These are phyloP conservation scores for Phytophthora ohioensis DNA, from an alignment of 352 stramenopile genomes.

Conservation along the genomic window DNA sequence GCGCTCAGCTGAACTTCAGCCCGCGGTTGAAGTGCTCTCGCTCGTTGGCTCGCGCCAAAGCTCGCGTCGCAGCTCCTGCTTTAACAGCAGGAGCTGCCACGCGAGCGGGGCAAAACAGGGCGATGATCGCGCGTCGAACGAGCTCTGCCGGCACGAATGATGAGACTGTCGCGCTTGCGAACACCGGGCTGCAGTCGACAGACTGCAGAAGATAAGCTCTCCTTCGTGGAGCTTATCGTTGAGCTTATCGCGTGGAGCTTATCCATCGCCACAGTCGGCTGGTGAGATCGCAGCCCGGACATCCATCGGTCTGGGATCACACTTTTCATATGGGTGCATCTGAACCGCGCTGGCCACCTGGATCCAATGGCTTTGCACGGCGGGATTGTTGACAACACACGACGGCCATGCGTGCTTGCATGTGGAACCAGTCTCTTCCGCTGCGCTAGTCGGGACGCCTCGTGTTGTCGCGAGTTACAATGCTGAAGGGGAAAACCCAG, in stretches of 20 bases:
- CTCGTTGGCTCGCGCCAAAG: slow-evolving; percentile 14
- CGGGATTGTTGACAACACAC: slow-evolving; percentile 8
- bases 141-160: slow-evolving; percentile 14
- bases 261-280: not conserved
- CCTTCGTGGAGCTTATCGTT: no score
- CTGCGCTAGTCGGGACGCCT: slow-evolving; percentile 25
- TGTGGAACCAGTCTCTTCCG: slow-evolving; percentile 43
- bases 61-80: slow-evolving; percentile 10
- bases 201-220: slow-evolving; percentile 6
- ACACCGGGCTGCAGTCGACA: slow-evolving; percentile 6
- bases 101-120: slow-evolving; percentile 17
- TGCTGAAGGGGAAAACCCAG: slow-evolving; percentile 1
- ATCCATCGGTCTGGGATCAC: slow-evolving; percentile 22
- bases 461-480: slow-evolving; percentile 26
- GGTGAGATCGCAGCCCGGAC: slow-evolving; percentile 2
- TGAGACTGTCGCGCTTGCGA: slow-evolving; percentile 23
- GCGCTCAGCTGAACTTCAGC: slow-evolving; percentile 19
- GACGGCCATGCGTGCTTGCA: slow-evolving; percentile 36
- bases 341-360: slow-evolving; percentile 18
- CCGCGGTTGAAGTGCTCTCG: slow-evolving; percentile 23
- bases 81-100: slow-evolving; percentile 23
- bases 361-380: slow-evolving; percentile 13
- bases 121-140: slow-evolving; percentile 25
- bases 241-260: not conserved
- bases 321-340: slow-evolving; percentile 29